Evolutionary conservation across 192 early-diverging fungal genomes (phyloP), one percentile per base, ranked within the genome.

Genomic region (Coemansia sp.): DNA sequence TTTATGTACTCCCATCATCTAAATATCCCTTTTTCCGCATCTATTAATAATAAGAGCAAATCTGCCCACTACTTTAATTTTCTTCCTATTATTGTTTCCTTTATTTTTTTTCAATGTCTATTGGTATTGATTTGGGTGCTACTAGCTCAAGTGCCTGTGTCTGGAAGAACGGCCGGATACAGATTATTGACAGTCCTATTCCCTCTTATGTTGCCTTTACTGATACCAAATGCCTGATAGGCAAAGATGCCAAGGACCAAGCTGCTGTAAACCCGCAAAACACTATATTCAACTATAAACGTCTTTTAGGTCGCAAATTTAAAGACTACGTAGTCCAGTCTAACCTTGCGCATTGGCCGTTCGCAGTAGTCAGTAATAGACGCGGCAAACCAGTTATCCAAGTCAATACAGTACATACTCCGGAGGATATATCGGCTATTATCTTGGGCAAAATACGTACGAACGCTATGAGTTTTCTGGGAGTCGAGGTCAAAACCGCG

Each of bases 161-260:
- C 62, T 89, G 88, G 87, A 84, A 91, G 75, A 87, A 88, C 70
- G 90, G 89, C 66, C 86, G 87, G 66, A 94, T 95, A 66, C 93
- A 96, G 82, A 95, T 97, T 76, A 95, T 97, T 79, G 93, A 93
- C 87, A 97, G 97, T 86, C 94, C 94, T 68, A 97, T 95, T 64
- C 96, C 95, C 61, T 95, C 95, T 66, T 97, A 95, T 69, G 97
- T 98, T 64, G 95, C 78, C 50, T 98, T 98, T 88, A 94, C 94
- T 61, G 95, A 97, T 88, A 80, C 89, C 71, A 95, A 97, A 90
- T 95, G 96, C 88, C 89, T 99, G 67, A 95, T 99, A 77, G 97
- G 97, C 80, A 95, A 97, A 85, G 94, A 95, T 66, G 95, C 97
- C 76, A 97, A 97, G 92, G 97, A 97, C 87, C 94, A 96, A 89